phyloP scores from a whole-genome alignment of 225 moss, liverwort and hornwort genomes.

The Sphagnum tenellum region DNA sequence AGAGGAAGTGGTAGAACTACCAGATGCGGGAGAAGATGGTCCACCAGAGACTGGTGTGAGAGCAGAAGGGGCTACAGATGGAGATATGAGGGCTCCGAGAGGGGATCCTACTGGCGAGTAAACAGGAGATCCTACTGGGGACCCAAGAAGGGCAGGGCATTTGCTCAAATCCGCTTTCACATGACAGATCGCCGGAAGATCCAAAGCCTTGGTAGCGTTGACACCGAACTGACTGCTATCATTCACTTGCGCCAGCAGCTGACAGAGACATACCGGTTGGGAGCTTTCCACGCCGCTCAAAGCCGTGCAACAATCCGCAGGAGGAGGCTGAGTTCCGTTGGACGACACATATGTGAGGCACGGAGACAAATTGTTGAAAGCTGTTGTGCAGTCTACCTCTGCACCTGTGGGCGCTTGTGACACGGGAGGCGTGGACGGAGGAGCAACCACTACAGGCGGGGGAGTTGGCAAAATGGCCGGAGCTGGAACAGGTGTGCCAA shows the following conservation, averaged over 20 bases:
- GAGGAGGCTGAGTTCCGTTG: slow-evolving; percentile 4
- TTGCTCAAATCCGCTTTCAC: slow-evolving; percentile 22
- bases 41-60: background rate
- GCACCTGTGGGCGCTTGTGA: background rate
- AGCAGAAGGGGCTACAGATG: no score
- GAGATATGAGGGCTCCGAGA: no score
- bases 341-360: slow-evolving; percentile 18
- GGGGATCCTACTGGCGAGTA: no score
- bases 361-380: slow-evolving; percentile 15
- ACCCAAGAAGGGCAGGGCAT: slow-evolving; percentile 23
- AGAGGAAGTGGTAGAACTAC: no score
- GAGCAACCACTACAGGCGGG: slow-evolving; percentile 8
- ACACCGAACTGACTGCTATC: slow-evolving; percentile 29
- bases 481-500: slow-evolving; percentile 13
- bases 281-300: slow-evolving; percentile 11
- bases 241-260: slow-evolving; percentile 25
- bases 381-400: slow-evolving; percentile 12
- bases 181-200: slow-evolving; percentile 25
- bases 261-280: slow-evolving; percentile 30
- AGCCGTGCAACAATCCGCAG: slow-evolving; percentile 18
- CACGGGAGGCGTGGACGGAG: slow-evolving; percentile 1
- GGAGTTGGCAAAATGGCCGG: background rate
- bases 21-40: background rate
- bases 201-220: slow-evolving; percentile 28
- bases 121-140: background rate